Conservation (phyloP, 2,329 filamentous ascomycete genomes). For the Paramyrothecium sp. region DNA sequence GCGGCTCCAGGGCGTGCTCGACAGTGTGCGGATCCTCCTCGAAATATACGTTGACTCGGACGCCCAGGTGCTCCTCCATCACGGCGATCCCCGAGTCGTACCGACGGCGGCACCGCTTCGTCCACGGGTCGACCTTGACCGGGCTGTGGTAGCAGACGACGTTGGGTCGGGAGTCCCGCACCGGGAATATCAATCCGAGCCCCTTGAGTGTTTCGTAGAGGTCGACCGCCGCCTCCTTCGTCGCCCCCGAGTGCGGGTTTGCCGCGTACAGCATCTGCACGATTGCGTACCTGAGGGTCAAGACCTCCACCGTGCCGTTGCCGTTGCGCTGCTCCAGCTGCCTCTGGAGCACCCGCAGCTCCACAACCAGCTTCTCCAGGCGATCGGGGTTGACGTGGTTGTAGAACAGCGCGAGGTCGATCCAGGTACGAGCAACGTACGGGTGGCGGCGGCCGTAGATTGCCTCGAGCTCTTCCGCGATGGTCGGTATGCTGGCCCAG, state of each 20-base stretch:
- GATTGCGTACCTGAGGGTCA: constrained; percentile 39
- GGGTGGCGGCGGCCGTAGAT: constrained; percentile 42
- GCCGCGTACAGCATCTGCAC: constrained; percentile 36
- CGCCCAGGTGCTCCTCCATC: constrained; percentile 34
- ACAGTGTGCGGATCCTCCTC: constrained; percentile 42
- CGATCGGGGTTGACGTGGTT: constrained; percentile 33
- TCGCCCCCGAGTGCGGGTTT: constrained; percentile 29
- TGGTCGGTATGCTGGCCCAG: constrained; percentile 37
- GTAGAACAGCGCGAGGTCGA: constrained; percentile 39
- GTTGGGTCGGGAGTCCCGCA: constrained; percentile 35
- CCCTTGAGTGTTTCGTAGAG: constrained; percentile 34
- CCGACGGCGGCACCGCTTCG: constrained; percentile 38
- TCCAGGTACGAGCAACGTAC: constrained; percentile 40
- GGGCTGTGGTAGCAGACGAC: constrained; percentile 42
- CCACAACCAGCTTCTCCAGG: constrained; percentile 32
- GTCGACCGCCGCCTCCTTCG: constrained; percentile 33
- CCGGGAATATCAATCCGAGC: constrained; percentile 31
- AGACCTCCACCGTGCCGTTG: constrained; percentile 28
- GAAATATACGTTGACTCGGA: constrained; percentile 38
- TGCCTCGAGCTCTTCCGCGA: constrained; percentile 42
- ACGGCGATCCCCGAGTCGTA: constrained; percentile 37
- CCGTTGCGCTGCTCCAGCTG: constrained; percentile 34
- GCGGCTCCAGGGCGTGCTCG: constrained; percentile 34
- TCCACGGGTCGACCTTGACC: constrained; percentile 42
- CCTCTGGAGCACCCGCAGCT: constrained; percentile 33